Evolutionary conservation across 2,329 filamentous ascomycete species (phyloP).

Genomic region (Neonectria hederae): DNA sequence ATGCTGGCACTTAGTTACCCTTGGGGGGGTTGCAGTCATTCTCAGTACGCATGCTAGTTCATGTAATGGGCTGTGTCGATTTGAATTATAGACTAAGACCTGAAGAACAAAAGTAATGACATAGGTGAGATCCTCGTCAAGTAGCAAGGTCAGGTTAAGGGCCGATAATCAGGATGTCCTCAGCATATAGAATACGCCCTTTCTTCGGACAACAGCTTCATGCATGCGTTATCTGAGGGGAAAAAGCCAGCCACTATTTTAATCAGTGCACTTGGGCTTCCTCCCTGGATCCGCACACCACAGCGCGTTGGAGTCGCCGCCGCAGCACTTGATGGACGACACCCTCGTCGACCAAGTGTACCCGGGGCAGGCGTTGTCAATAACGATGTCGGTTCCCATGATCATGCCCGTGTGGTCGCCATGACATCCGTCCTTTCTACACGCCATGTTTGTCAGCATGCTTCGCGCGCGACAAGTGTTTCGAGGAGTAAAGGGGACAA

Average conservation of each 20-base stretch:
- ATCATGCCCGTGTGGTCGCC: constrained; percentile 29
- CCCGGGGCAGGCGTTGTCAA: constrained; percentile 21
- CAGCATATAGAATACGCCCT: background rate
- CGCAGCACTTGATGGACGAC: constrained; percentile 29
- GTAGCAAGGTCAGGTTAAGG: background rate
- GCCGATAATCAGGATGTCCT: background rate
- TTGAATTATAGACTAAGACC: background rate
- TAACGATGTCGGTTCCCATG: constrained; percentile 9
- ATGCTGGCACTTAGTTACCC: too few relatives aligned
- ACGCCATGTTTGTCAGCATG: background rate
- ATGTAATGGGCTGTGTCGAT: too few relatives aligned
- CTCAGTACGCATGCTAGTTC: background rate
- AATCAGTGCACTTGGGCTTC: constrained; percentile 18
- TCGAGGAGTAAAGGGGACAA: background rate
- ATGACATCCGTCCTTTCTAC: constrained; percentile 22
- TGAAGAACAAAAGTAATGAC: background rate
- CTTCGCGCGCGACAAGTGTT: background rate
- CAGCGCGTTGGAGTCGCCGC: constrained; percentile 17
- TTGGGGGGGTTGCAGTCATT: too few relatives aligned
- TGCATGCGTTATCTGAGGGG: background rate
- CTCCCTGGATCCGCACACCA: constrained; percentile 24
- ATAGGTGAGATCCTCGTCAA: background rate
- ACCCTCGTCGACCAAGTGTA: constrained; percentile 14
- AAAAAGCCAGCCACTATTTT: background rate
- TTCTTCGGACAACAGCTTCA: background rate